These are phyloP conservation scores for Rachicladosporium sp. DNA, from an alignment of 2,329 filamentous ascomycete genomes.

Conservation along the genomic window DNA sequence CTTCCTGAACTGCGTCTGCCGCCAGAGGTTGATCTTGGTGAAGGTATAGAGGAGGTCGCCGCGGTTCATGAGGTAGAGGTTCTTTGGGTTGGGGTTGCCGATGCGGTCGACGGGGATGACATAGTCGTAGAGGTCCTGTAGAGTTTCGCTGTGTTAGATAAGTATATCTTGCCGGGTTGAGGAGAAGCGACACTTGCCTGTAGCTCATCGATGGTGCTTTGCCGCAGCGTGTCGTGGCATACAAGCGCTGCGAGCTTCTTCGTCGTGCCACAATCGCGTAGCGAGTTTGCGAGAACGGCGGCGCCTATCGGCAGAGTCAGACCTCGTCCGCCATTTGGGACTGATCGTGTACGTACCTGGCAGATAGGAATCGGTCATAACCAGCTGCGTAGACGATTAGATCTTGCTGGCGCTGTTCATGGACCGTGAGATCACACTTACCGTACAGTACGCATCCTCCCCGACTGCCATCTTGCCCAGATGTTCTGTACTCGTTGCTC, in stretches of 20 bases:
- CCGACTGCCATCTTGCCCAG: conserved; percentile 15
- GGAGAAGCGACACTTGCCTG: conserved; percentile 38
- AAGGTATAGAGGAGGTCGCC: conserved; percentile 84
- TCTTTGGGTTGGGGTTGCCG: conserved; percentile 62
- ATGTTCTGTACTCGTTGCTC: no score
- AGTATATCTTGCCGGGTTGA: not conserved
- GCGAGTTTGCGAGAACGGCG: conserved; percentile 82
- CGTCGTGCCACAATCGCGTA: conserved; percentile 76
- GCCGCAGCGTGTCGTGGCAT: conserved; percentile 65
- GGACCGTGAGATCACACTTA: conserved; percentile 13
- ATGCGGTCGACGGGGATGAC: conserved; percentile 74
- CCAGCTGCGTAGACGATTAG: conserved; percentile 48
- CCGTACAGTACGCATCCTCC: conserved; percentile 44
- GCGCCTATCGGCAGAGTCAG: conserved; percentile 51
- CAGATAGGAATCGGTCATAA: conserved; percentile 83
- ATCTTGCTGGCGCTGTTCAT: not conserved
- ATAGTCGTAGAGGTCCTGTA: conserved; percentile 71
- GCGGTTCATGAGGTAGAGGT: conserved; percentile 84
- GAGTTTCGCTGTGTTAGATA: conserved; percentile 8
- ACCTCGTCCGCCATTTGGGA: conserved; percentile 2
- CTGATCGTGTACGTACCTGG: conserved; percentile 50
- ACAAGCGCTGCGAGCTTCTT: conserved; percentile 79
- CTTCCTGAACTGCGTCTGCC: conserved; percentile 74
- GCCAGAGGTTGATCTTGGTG: conserved; percentile 94
- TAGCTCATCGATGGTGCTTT: conserved; percentile 65